Percentiles rank a stretch among this genome's conserved stretches.
Conservation (phyloP, 352 stramenopile species). For the Phytophthora quininea region DNA sequence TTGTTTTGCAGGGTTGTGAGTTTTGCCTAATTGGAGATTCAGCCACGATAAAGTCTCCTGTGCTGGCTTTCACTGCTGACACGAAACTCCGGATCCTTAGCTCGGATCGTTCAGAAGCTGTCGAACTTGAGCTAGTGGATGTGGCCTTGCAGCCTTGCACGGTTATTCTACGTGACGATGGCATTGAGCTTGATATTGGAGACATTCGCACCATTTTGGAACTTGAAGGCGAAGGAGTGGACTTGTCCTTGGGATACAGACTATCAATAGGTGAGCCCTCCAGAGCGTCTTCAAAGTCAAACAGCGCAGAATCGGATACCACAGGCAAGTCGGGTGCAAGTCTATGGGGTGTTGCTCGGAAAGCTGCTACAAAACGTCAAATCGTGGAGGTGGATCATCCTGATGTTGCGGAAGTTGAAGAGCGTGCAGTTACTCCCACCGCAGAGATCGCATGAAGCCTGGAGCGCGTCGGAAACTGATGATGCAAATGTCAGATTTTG, state of each 20-base stretch:
- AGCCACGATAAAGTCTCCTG: slow-evolving; percentile 67
- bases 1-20: slow-evolving; percentile 65
- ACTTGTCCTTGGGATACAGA: slow-evolving; percentile 78
- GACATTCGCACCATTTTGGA: slow-evolving; percentile 82
- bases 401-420: slow-evolving; percentile 44
- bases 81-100: slow-evolving; percentile 67
- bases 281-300: slow-evolving; percentile 22
- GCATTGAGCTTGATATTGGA: slow-evolving; percentile 77
- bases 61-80: slow-evolving; percentile 84
- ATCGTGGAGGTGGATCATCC: slow-evolving; percentile 67
- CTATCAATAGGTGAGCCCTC: slow-evolving; percentile 56
- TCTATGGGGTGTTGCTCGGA: slow-evolving; percentile 67
- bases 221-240: slow-evolving; percentile 86
- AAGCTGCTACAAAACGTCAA: slow-evolving; percentile 58
- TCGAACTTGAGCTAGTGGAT: slow-evolving; percentile 79
- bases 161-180: slow-evolving; percentile 64
- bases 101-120: slow-evolving; percentile 63
- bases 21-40: slow-evolving; percentile 86
- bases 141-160: slow-evolving; percentile 82
- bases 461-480: slow-evolving; percentile 65
- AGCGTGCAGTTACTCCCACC: slow-evolving; percentile 27
- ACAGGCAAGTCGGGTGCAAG: slow-evolving; percentile 43
- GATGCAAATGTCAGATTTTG: slow-evolving; percentile 87
- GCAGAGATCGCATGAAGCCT: slow-evolving; percentile 55
- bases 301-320: slow-evolving; percentile 6